Evolutionary conservation across 176 grass and related monocot genomes (phyloP), one percentile per base, ranked within the genome.

Genomic region (Coix lacrymajobi): DNA sequence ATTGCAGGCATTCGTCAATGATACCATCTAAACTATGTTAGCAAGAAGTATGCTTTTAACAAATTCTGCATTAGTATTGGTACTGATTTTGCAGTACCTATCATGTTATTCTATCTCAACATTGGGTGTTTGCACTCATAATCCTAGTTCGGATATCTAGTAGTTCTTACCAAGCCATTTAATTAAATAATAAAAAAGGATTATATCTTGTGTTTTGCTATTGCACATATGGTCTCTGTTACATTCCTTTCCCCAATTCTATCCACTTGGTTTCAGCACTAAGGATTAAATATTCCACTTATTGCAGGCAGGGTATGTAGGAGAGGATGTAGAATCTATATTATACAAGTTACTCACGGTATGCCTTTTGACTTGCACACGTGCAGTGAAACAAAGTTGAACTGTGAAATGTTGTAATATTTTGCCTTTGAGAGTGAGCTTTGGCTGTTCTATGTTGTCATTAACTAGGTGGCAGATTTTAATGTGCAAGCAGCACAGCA

Each of bases 271-370:
- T 82, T 69, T 65, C 30, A 20, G 34, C 39, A 56, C 29, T 69
- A 68, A 77, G 66, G 24, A 65, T 69, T 81, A 83, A 83, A 79
- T 75, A 76, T 79, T 32, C 29, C 43, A 84, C 69, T 88, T 84
- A 62, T 60, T 87, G 77, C 84, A 99, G 96, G 96, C 96, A 92
- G 96, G 96, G 19, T 99, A 99, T 87, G 96, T 99, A 81, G 96
- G 96, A 94, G 96, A 99, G 72, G 96, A 99, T 89, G 96, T 99
- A 62, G 96, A 99, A 81, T 99, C 96, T 54, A 99, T 99, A 91
- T 80, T 99, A 76, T 96, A 99, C 85, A 99, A 99, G 80, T 92
- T 99, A 77, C 93, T 99, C 45, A 71, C 85, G 87, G 96, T 99
- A 94, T 64, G 77, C 34, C 68, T 89, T 80, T 73, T 63, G 34